A percentile compares a stretch with the other conserved stretches of the same genome.
Conservation (phyloP, 2,329 filamentous ascomycete genomes). For the Metarhizium brunneum region DNA sequence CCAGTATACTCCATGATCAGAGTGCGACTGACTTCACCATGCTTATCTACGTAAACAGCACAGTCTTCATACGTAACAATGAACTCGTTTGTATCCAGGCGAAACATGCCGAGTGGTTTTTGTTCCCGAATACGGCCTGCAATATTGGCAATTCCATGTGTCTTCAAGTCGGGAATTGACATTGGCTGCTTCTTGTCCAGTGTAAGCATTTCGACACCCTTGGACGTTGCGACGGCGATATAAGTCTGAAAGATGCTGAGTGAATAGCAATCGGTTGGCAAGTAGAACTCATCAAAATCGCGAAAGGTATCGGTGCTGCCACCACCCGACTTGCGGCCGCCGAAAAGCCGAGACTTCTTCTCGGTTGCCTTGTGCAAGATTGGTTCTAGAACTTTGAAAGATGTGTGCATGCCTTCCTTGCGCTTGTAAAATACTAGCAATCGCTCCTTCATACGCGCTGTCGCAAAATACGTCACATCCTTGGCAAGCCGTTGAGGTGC, state of each 20-base stretch:
- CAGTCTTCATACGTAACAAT: conserved; percentile 91
- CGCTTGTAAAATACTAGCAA: conserved; percentile 96
- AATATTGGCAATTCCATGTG: conserved; percentile 73
- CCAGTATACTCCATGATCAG: conserved; percentile 99
- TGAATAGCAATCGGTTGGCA: conserved; percentile 87
- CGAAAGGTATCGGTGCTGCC: conserved; percentile 91
- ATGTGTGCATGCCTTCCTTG: conserved; percentile 82
- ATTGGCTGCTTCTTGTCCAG: conserved; percentile 95
- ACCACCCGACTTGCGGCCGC: conserved; percentile 45
- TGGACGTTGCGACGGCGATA: conserved; percentile 81
- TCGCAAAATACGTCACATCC: conserved; percentile 94
- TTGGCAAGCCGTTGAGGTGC: conserved; percentile 90
- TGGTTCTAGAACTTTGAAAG: conserved; percentile 93
- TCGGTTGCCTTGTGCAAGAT: conserved; percentile 89
- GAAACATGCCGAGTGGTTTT: conserved; percentile 90
- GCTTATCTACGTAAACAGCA: conserved; percentile 95
- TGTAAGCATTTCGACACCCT: conserved; percentile 91
- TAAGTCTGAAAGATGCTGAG: conserved; percentile 95
- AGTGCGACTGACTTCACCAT: conserved; percentile 86
- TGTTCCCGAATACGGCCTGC: conserved; percentile 74
- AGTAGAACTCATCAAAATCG: conserved; percentile 98
- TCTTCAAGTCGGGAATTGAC: conserved; percentile 80
- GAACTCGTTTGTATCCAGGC: conserved; percentile 85
- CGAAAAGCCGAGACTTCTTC: conserved; percentile 63
- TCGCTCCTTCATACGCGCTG: conserved; percentile 93